phyloP scores from a whole-genome alignment of 768 basidiomycete genomes.

The Suillus discolor region DNA sequence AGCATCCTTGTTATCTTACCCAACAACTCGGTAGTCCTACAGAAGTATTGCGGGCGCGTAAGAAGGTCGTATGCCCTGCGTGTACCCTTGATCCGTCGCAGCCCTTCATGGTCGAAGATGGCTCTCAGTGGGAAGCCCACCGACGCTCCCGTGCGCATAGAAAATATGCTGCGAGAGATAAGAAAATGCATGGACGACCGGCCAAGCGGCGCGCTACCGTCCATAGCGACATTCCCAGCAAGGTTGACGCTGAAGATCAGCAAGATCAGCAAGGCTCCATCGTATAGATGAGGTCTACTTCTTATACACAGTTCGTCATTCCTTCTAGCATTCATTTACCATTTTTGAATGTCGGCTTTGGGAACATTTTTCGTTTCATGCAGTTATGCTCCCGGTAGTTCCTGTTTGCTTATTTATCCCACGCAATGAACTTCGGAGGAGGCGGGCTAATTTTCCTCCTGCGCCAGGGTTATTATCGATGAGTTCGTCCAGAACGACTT shows the following conservation, averaged over 20 bases:
- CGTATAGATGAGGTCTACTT: neutral
- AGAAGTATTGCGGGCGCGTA: slow-evolving; percentile 54
- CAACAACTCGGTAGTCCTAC: slow-evolving; percentile 49
- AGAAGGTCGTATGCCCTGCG: slow-evolving; percentile 57
- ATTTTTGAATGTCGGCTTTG: neutral
- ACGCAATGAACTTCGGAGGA: neutral
- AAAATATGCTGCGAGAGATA: slow-evolving; percentile 40
- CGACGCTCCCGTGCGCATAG: slow-evolving; percentile 56
- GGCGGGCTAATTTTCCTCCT: neutral
- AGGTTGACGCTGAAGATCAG: neutral
- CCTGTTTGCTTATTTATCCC: neutral
- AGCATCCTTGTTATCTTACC: slow-evolving; percentile 8
- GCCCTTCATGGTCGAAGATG: slow-evolving; percentile 67
- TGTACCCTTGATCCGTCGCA: slow-evolving; percentile 61
- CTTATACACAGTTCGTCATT: neutral
- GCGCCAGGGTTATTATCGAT: neutral
- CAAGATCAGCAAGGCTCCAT: neutral
- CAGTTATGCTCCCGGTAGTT: neutral
- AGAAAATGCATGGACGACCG: neutral
- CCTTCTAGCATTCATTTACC: neutral
- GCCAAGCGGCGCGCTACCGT: neutral
- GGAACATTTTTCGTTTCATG: neutral
- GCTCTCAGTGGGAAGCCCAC: slow-evolving; percentile 57
- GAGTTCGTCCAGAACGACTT: neutral
- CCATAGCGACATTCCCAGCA: neutral